Base-by-base conservation (phyloP, 1,284 basidiomycete genomes). In the Leccinum solheimii region DNA sequence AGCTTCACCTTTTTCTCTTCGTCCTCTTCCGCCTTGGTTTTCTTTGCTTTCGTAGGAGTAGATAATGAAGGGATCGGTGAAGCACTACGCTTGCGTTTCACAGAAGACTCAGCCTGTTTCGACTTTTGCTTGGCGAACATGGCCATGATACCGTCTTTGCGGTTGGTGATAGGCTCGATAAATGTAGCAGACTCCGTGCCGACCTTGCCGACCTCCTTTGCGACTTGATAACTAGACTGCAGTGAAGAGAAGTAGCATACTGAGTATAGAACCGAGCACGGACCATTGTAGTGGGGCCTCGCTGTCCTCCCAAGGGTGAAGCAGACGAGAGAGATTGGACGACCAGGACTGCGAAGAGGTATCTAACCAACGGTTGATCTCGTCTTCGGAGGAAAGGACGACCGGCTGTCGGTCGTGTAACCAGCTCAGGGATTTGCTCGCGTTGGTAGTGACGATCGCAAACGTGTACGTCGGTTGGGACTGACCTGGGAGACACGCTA, bases 341-440 rank as follows among this genome's bases (percentile, higher is more conserved):
- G 82, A 81, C 93, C 90, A 94, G 23, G 71, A 76, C 56, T 82
- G 80, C 2, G 83, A 81, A 9, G 82, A 85, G 11, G 86, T 89
- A 71, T 96, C 91, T 10, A 98, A 82, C 96, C 96, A 98, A 23
- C 75, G 72, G 11, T 80, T 71, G 43, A 95, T 78, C 6, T 90
- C 87, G 4, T 85, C 80, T 52, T 79, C 70, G 1, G 81, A 80
- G 2, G 85, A 80, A 2, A 98, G 82, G 56, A 98, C 90, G 56
- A 95, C 92, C 3, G 96, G 96, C 79, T 97, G 95, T 16, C 96
- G 87, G 69, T 97, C 92, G 74, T 98, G 96, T 34, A 97, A 79
- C 90, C 91, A 95, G 10, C 79, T 77, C 59, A 93, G 80, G 10
- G 86, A 81, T 59, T 83, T 82, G 69, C 83, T 83, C 1, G 92